Evolutionary conservation across 352 stramenopile genomes (phyloP), one percentile per base, ranked within the genome.

Genomic region (Phytophthora pinifolia): DNA sequence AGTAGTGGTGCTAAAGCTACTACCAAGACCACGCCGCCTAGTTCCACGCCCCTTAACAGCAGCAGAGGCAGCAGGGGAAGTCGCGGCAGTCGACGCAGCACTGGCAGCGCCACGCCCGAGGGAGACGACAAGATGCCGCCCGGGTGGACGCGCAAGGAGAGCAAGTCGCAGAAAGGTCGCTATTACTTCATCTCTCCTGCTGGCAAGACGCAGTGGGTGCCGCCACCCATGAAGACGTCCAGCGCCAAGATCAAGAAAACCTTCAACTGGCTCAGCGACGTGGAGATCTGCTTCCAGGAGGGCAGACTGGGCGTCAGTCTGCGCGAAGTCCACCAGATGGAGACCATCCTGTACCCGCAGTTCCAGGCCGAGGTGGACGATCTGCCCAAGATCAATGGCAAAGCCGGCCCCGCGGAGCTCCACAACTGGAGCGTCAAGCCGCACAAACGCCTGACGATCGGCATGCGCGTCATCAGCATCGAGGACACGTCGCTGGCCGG

Each of bases 361-460:
- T 92, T 95, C 60, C 85, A 95, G 49, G 85, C 85, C n/a, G 85
- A 95, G 58, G 83, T 95, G 14, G 85, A 95, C 55, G 85, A 93
- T 43, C 61, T 95, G 29, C 83, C 85, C 46, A 95, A 95, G 72
- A 80, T 92, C 13, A 90, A 85, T 42, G 82, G 83, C 60, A 93
- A 95, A 55, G 77, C 85, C 1, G 85, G 85, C 0, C 79, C 85
- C 1, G 85, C 85, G 13, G 85, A 95, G 67, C 75, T 95, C 7
- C 88, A 95, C 66, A 95, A 95, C 56, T 95, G 85, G 85, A 93
- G 85, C 53, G 85, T 95, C 44, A 91, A 91, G 54, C 77, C 83
- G 7, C 71, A 93, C 51, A 82, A 83, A 42, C 83, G 85, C 2
- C 48, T 95, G 53, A 91, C 76, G 6, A 88, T 91, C 47, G 77